phyloP scores from a whole-genome alignment of 768 basidiomycete genomes.

The Auricularia sp. region DNA sequence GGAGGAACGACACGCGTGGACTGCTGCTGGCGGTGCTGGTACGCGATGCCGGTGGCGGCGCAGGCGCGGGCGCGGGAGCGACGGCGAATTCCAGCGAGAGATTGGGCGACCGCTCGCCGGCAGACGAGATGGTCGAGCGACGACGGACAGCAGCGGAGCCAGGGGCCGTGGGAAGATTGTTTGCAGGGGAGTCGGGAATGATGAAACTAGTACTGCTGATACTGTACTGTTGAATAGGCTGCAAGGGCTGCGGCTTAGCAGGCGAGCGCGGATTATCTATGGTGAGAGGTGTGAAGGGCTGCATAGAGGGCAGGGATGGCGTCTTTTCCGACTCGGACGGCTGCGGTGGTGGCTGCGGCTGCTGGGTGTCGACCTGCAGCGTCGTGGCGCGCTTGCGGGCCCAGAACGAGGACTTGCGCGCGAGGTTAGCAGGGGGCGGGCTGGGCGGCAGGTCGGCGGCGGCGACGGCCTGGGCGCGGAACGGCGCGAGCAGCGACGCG shows the following conservation, averaged over 20 bases:
- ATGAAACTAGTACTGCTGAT: conserved; percentile 4
- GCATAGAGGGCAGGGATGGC: conserved; percentile 27
- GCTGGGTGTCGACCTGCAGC: not conserved
- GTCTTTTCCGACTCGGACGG: not conserved
- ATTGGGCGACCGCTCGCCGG: not conserved
- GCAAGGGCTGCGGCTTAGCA: conserved; percentile 8
- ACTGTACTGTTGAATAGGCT: no score
- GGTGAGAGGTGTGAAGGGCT: conserved; percentile 35
- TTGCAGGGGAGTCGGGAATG: conserved; percentile 30
- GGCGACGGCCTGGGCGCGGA: not conserved
- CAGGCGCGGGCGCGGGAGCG: not conserved
- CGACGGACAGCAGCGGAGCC: not conserved
- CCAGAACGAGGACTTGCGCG: conserved; percentile 1
- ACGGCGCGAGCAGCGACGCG: not conserved
- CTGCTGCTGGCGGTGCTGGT: not conserved
- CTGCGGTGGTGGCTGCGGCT: not conserved
- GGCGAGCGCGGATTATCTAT: conserved; percentile 19
- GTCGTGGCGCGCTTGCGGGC: not conserved
- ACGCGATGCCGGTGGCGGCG: not conserved
- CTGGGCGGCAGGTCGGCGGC: not conserved
- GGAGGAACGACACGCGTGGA: not conserved
- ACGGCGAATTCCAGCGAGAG: not conserved
- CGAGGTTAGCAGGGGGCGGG: not conserved
- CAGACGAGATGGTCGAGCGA: not conserved
- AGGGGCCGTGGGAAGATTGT: conserved; percentile 30